phyloP scores from a whole-genome alignment of 306 rosid species.

The Betula pendula region DNA sequence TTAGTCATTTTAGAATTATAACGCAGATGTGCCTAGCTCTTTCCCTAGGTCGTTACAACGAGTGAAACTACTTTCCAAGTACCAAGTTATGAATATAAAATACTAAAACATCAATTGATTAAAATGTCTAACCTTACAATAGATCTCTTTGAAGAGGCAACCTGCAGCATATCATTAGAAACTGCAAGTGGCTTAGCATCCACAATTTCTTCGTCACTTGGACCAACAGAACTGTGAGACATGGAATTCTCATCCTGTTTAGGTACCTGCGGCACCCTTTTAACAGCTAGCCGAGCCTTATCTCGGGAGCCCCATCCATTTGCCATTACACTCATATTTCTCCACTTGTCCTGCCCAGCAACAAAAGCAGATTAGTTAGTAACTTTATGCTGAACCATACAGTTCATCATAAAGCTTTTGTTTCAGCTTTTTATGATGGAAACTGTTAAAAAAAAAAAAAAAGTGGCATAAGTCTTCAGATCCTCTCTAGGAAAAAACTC shows the following conservation, averaged over 20 bases:
- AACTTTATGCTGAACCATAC: not conserved
- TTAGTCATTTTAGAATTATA: too few species aligned
- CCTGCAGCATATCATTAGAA: conserved; percentile 51
- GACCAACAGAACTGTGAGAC: conserved; percentile 39
- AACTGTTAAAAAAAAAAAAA: not conserved
- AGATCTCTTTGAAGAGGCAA: conserved; percentile 63
- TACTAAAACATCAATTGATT: conserved; percentile 21
- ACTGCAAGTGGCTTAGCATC: conserved; percentile 62
- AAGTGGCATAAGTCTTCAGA: not conserved
- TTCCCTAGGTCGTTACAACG: too few species aligned
- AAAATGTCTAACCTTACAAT: conserved; percentile 61
- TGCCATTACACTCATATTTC: conserved; percentile 93
- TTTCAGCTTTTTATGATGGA: not conserved
- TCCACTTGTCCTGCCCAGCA: conserved; percentile 85
- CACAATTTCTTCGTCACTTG: conserved; percentile 75
- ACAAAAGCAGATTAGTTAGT: conserved; percentile 21
- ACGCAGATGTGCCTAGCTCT: too few species aligned
- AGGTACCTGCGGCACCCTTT: conserved; percentile 55
- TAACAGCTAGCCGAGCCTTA: conserved; percentile 62
- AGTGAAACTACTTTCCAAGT: conserved; percentile 11
- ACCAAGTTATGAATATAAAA: conserved; percentile 18
- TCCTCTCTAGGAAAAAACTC: not conserved
- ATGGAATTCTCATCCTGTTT: conserved; percentile 64
- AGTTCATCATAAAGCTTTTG: conserved; percentile 22
- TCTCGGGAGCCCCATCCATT: conserved; percentile 95